Percentiles rank a stretch among this genome's conserved stretches.
Conservation (phyloP, 768 basidiomycete genomes). For the Lactarius deliciosus region DNA sequence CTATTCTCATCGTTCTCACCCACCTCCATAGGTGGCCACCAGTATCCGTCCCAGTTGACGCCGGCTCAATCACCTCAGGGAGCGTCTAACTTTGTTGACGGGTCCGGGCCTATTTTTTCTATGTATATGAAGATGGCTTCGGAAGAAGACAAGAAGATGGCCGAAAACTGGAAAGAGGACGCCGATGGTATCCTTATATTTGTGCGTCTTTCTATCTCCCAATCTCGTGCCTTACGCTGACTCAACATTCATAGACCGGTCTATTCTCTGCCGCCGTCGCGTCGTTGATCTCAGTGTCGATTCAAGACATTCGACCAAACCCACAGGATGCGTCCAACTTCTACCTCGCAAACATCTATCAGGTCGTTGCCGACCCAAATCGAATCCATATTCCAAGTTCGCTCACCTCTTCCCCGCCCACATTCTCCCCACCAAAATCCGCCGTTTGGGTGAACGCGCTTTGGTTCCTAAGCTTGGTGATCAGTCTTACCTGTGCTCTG, state of each 20-base stretch:
- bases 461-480: neutral
- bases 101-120: neutral
- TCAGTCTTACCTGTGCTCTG: neutral
- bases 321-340: neutral
- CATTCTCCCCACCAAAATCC: neutral
- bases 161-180: neutral
- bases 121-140: neutral
- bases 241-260: neutral
- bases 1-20: neutral
- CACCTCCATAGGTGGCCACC: neutral
- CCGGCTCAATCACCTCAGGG: neutral
- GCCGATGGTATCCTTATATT: neutral
- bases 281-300: neutral
- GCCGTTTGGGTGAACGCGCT: neutral
- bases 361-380: neutral
- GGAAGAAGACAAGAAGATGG: neutral
- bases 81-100: neutral
- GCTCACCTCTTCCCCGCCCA: neutral
- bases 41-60: neutral
- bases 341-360: neutral
- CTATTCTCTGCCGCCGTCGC: neutral
- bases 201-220: neutral
- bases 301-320: neutral
- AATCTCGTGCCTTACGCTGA: neutral
- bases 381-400: neutral